Evolutionary conservation across 2,329 filamentous ascomycete species (phyloP).

Genomic region (Phialophora expanda): DNA sequence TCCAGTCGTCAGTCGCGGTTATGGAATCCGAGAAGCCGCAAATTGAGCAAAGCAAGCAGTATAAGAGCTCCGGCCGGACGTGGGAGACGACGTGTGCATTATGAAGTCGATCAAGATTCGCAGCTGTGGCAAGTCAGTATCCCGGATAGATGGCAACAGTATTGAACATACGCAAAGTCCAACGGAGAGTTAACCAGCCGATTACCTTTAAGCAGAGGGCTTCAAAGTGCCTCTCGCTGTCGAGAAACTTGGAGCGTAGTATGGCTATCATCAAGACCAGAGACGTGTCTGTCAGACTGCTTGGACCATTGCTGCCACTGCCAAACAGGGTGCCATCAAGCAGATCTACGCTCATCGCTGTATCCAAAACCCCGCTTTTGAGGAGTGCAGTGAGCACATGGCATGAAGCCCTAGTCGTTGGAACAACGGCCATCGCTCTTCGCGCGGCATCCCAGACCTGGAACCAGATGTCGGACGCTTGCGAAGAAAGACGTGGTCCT

Average conservation of each 20-base stretch:
- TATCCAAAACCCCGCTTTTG: slow-evolving; percentile 16
- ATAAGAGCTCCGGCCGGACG: slow-evolving; percentile 70
- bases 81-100: slow-evolving; percentile 68
- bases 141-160: not conserved
- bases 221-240: slow-evolving; percentile 71
- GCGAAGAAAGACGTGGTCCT: not conserved
- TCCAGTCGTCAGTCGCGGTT: slow-evolving; percentile 24
- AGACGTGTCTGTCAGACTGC: slow-evolving; percentile 77
- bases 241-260: slow-evolving; percentile 64
- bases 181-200: slow-evolving; percentile 80
- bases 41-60: slow-evolving; percentile 72
- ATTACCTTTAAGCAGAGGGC: slow-evolving; percentile 72
- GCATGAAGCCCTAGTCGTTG: slow-evolving; percentile 32
- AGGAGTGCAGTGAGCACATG: slow-evolving; percentile 30
- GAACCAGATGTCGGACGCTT: slow-evolving; percentile 23
- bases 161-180: slow-evolving; percentile 72
- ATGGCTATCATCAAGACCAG: slow-evolving; percentile 73
- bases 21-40: slow-evolving; percentile 53
- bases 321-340: slow-evolving; percentile 32
- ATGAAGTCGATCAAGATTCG: slow-evolving; percentile 66
- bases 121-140: slow-evolving; percentile 48
- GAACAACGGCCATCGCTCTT: slow-evolving; percentile 23
- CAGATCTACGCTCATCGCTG: slow-evolving; percentile 15
- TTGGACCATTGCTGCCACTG: slow-evolving; percentile 81
- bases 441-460: slow-evolving; percentile 33